A percentile compares a stretch with the other conserved stretches of the same genome.
Conservation (phyloP, 805 yeast genomes). For the Lachancea sp. region DNA sequence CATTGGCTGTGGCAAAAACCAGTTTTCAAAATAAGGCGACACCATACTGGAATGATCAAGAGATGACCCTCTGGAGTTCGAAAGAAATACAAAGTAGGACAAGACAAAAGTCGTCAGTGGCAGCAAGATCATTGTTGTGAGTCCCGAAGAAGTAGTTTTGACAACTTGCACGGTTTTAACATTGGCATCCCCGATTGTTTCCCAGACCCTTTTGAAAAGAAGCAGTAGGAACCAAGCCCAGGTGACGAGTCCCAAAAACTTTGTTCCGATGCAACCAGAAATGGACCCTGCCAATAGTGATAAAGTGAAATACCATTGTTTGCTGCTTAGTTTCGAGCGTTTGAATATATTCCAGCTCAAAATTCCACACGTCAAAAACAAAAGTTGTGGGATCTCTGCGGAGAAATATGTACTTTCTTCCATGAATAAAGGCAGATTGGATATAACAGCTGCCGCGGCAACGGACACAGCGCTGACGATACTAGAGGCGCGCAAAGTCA, state of each 20-base stretch:
- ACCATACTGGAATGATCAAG: conserved; percentile 29
- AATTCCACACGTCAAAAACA: conserved; percentile 42
- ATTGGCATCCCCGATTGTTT: conserved; percentile 57
- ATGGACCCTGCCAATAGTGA: conserved; percentile 43
- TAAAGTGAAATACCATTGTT: conserved; percentile 48
- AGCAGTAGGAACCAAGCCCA: conserved; percentile 54
- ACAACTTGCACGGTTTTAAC: conserved; percentile 36
- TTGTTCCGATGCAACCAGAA: conserved; percentile 55
- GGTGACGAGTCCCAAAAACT: conserved; percentile 67
- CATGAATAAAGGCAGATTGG: conserved; percentile 17
- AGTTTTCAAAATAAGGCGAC: conserved; percentile 61
- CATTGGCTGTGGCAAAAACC: conserved; percentile 41
- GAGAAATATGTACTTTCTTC: conserved; percentile 13
- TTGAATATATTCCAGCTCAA: conserved; percentile 47
- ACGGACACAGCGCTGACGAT: conserved; percentile 40
- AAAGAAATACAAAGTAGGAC: conserved; percentile 46
- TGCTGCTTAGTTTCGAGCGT: conserved; percentile 38
- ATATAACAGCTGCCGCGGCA: conserved; percentile 26
- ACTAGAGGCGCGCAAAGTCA: conserved; percentile 17
- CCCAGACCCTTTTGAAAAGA: conserved; percentile 54
- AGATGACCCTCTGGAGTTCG: conserved; percentile 17
- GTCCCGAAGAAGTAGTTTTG: conserved; percentile 38
- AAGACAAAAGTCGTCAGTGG: conserved; percentile 57
- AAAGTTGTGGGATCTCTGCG: conserved; percentile 39
- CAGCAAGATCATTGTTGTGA: conserved; percentile 40